These are phyloP conservation scores for Crocinoboletus sp. DNA, from an alignment of 1,284 basidiomycete genomes.

Conservation along the genomic window DNA sequence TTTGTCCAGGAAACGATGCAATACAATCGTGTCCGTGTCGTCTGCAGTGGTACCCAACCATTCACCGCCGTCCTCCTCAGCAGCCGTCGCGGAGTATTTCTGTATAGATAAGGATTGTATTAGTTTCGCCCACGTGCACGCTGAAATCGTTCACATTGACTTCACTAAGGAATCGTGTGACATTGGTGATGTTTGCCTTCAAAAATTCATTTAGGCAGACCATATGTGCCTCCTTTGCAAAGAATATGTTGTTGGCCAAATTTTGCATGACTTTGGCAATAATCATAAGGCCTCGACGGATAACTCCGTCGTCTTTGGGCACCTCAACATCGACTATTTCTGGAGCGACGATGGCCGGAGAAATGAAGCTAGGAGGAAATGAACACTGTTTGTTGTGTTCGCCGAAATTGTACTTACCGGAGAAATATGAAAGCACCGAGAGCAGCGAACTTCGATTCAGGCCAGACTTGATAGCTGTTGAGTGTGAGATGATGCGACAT, in stretches of 20 bases:
- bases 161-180: slow-evolving; percentile 81
- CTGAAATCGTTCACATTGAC: slow-evolving; percentile 53
- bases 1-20: slow-evolving; percentile 80
- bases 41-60: slow-evolving; percentile 73
- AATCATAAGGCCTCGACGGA: slow-evolving; percentile 76
- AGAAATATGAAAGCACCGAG: slow-evolving; percentile 92
- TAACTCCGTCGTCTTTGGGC: slow-evolving; percentile 53
- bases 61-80: slow-evolving; percentile 59
- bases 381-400: background rate
- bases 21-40: slow-evolving; percentile 74
- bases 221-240: slow-evolving; percentile 87
- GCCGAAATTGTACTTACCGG: slow-evolving; percentile 42
- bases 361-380: slow-evolving; percentile 56
- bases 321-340: slow-evolving; percentile 81
- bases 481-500: slow-evolving; percentile 15
- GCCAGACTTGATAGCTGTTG: slow-evolving; percentile 57
- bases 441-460: slow-evolving; percentile 80
- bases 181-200: slow-evolving; percentile 69
- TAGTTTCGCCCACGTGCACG: background rate
- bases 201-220: slow-evolving; percentile 77
- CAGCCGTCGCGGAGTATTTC: slow-evolving; percentile 49
- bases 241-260: slow-evolving; percentile 89
- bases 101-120: slow-evolving; percentile 25
- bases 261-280: slow-evolving; percentile 93
- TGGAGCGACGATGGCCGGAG: slow-evolving; percentile 83